Base-by-base conservation (phyloP, 345 rosid genomes). In the Cochlearia excelsa region DNA sequence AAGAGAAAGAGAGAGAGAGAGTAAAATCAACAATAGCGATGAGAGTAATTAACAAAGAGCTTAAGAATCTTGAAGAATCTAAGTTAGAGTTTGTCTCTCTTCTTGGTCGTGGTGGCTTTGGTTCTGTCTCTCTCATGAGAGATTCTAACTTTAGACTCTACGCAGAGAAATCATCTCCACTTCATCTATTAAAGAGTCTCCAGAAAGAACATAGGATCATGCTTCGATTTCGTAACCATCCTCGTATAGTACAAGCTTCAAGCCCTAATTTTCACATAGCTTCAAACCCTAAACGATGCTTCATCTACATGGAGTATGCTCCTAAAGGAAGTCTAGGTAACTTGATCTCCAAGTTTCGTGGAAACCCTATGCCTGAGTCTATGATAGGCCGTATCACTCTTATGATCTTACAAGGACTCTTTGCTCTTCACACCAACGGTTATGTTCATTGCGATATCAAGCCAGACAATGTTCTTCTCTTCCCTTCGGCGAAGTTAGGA, bases 361-460 rank as follows among this genome's bases (percentile, higher is more conserved):
- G 62, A 2, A 44, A 8, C 1, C 43, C 43, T 9, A 37, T 57
- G 49, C n/a, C 28, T 41, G 61, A 57, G 8, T 30, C 43, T 6
- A 4, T n/a, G 16, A 37, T 57, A 10, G 30, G 30, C 23, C 40
- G 41, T 0, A 23, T 37, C 49, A 30, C 61, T 29, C 39, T 33
- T 16, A 57, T 57, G 61, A 57, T 57, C 26, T 11, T 57, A 41
- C 49, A 16, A 29, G 61, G 50, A 57, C 50, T 44, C 9, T 30
- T 29, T 4, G 51, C 51, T 30, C 41, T 57, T 57, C 51, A 57
- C 9, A n/a, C 61, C 1, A 7, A 57, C 7, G 61, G 61, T 44
- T 57, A 30, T 1, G 50, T 44, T 7, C 59, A 54, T 6, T 54
- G 46, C 3, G 46, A 54, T 11, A 33, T 54, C 59, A 54, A 54